A percentile compares a stretch with the other conserved stretches of the same genome.
Conservation (phyloP, 225 moss, liverwort and hornwort genomes). For the Bryum argenteum region DNA sequence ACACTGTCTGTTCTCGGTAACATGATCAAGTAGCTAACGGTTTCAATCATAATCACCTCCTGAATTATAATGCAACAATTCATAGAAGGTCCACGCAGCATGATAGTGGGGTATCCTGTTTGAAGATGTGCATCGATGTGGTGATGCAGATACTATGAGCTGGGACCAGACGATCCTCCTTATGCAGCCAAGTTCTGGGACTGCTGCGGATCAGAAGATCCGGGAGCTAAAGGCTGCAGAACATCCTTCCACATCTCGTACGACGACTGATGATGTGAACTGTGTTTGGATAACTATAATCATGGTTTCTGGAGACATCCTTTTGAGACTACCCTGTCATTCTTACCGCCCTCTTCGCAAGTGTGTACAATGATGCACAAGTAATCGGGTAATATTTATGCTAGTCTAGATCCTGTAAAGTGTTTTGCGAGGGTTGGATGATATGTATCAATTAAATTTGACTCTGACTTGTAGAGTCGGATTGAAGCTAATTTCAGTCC, state of each 20-base stretch:
- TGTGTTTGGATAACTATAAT: constrained; percentile 45
- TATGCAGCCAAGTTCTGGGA: constrained; percentile 85
- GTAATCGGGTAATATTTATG: background rate
- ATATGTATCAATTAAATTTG: background rate
- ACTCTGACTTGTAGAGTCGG: background rate
- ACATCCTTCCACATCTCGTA: constrained; percentile 68
- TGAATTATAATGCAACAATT: too few relatives aligned
- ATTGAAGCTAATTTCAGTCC: background rate
- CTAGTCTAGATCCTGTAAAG: background rate
- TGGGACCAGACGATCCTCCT: constrained; percentile 72
- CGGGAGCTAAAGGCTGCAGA: constrained; percentile 58
- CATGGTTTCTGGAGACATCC: background rate
- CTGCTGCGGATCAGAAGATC: constrained; percentile 82
- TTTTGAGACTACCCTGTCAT: background rate
- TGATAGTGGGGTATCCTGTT: background rate
- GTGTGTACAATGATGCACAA: background rate
- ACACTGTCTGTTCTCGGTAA: too few relatives aligned
- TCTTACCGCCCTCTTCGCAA: constrained; percentile 11
- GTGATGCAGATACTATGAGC: constrained; percentile 73
- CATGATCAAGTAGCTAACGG: too few relatives aligned
- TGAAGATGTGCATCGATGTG: constrained; percentile 13
- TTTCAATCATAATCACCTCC: too few relatives aligned
- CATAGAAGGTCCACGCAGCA: background rate
- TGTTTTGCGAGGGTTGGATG: background rate
- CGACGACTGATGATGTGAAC: constrained; percentile 50